Conservation (phyloP, 108 stramenopile species). For the Fragilaria radians region DNA sequence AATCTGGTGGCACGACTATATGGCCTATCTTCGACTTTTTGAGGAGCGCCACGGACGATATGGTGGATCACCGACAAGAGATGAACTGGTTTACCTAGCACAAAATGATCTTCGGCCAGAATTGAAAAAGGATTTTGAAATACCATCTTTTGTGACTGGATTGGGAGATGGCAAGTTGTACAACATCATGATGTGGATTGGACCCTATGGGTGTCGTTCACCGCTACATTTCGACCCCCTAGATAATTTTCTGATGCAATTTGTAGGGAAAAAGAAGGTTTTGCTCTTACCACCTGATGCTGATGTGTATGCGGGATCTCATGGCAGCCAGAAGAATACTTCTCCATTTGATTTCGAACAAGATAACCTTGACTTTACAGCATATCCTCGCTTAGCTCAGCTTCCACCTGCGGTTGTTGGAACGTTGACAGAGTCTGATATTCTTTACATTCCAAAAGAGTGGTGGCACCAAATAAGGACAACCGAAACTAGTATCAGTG, state of each 20-base stretch:
- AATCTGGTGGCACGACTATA: constrained; percentile 46
- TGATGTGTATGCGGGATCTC: constrained; percentile 36
- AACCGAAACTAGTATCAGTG: constrained; percentile 49
- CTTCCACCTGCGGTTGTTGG: constrained; percentile 38
- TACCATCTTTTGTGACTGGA: constrained; percentile 47
- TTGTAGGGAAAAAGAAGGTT: constrained; percentile 59
- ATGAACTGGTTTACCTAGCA: constrained; percentile 68
- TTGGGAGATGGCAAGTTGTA: constrained; percentile 63
- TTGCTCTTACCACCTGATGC: constrained; percentile 24
- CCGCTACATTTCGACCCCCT: constrained; percentile 79
- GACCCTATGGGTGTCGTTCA: constrained; percentile 54
- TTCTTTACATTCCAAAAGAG: constrained; percentile 59
- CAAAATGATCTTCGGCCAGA: constrained; percentile 58
- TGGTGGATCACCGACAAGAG: constrained; percentile 8
- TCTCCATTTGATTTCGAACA: constrained; percentile 53
- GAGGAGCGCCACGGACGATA: constrained; percentile 31
- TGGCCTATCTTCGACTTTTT: constrained; percentile 53
- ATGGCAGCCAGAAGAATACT: constrained; percentile 73
- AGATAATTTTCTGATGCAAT: constrained; percentile 72
- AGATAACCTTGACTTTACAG: constrained; percentile 13
- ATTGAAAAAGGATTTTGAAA: constrained; percentile 39
- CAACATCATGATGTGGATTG: constrained; percentile 70
- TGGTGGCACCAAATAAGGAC: constrained; percentile 79
- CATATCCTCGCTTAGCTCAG: constrained; percentile 36
- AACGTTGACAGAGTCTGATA: constrained; percentile 51